Evolutionary conservation across 2,329 filamentous ascomycete genomes (phyloP).

Genomic region (Penicillium psychrosexuale): DNA sequence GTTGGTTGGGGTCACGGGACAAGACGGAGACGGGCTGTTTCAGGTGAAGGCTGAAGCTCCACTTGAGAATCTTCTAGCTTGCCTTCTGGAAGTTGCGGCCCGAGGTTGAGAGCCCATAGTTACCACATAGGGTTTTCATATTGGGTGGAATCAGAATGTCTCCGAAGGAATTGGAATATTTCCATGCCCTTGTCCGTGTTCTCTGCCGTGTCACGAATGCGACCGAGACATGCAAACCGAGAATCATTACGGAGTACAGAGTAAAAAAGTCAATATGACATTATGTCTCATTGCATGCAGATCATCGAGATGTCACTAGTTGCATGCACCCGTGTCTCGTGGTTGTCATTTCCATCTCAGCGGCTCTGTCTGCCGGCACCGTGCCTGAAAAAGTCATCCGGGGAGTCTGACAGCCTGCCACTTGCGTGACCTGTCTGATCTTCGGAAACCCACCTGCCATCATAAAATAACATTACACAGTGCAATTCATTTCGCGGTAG

Average conservation of each 20-base stretch:
- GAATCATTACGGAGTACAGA: background rate
- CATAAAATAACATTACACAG: constrained; percentile 1
- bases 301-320: background rate
- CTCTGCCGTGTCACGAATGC: constrained; percentile 3
- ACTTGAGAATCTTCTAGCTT: constrained; percentile 14
- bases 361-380: background rate
- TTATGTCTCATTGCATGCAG: constrained; percentile 2
- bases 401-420: background rate
- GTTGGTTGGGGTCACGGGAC: constrained; percentile 10
- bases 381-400: background rate
- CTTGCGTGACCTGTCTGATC: background rate
- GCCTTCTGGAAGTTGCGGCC: constrained; percentile 18
- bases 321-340: background rate
- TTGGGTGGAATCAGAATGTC: constrained; percentile 3
- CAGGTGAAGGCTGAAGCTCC: constrained; percentile 8
- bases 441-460: constrained; percentile 2
- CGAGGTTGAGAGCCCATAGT: constrained; percentile 10
- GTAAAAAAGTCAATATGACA: background rate
- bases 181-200: background rate
- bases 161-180: background rate
- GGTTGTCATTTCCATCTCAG: constrained; percentile 1
- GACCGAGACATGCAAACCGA: constrained; percentile 11
- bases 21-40: constrained; percentile 14
- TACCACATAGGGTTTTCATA: constrained; percentile 3
- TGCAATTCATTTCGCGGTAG: constrained; percentile 5